phyloP scores from a whole-genome alignment of 768 basidiomycete species.

The Termitomyces sp. region DNA sequence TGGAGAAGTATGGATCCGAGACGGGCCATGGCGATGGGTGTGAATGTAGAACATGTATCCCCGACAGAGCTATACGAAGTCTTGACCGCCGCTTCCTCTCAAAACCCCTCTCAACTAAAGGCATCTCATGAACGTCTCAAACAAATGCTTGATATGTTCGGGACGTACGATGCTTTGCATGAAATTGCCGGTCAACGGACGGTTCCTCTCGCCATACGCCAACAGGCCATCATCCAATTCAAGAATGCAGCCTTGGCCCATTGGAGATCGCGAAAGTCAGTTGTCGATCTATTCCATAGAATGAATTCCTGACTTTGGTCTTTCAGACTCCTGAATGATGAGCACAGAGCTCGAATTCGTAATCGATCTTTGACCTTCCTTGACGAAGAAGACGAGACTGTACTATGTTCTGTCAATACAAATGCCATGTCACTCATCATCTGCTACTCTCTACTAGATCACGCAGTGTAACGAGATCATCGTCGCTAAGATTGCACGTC shows the following conservation, averaged over 20 bases:
- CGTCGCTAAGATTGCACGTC: constrained; percentile 69
- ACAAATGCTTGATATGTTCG: constrained; percentile 58
- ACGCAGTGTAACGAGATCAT: constrained; percentile 72
- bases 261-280: constrained; percentile 77
- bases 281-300: neutral
- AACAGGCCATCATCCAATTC: constrained; percentile 84
- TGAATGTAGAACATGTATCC: constrained; percentile 39
- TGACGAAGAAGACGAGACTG: constrained; percentile 74
- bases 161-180: constrained; percentile 66
- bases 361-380: constrained; percentile 59
- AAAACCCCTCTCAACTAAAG: constrained; percentile 53
- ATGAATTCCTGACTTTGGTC: constrained; percentile 2
- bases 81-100: constrained; percentile 64
- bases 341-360: constrained; percentile 63
- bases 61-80: constrained; percentile 63
- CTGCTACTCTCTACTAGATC: constrained; percentile 41
- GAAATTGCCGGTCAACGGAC: constrained; percentile 61
- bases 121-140: constrained; percentile 56
- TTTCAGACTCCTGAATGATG: constrained; percentile 59
- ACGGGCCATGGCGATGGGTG: constrained; percentile 23
- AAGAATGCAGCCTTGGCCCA: constrained; percentile 72
- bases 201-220: constrained; percentile 61
- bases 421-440: constrained; percentile 1
- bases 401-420: constrained; percentile 23
- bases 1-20: constrained; percentile 21